These are phyloP conservation scores for Pterocarpus santalinus DNA, from an alignment of 306 rosid species.

Conservation along the genomic window DNA sequence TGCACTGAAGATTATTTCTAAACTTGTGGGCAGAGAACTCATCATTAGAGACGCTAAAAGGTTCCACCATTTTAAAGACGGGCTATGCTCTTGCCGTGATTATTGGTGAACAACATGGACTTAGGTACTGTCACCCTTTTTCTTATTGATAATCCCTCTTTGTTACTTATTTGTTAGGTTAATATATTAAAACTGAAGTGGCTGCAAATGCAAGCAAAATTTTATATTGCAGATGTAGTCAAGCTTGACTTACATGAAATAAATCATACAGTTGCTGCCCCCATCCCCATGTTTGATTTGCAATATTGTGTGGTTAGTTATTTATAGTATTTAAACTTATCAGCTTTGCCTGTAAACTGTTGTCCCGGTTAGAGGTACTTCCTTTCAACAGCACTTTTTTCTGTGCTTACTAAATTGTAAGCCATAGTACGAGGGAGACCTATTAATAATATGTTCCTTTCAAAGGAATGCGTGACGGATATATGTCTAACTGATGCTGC, in stretches of 20 bases:
- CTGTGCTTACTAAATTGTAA: not conserved
- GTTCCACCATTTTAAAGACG: constrained; percentile 60
- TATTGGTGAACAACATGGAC: constrained; percentile 56
- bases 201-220: constrained; percentile 6
- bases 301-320: not conserved
- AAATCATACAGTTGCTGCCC: not conserved
- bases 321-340: not conserved
- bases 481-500: not conserved
- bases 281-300: not conserved
- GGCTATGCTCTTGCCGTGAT: constrained; percentile 62
- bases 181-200: not conserved
- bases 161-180: constrained; percentile 26
- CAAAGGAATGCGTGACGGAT: not conserved
- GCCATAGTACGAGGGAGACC: too few species aligned
- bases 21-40: constrained; percentile 60
- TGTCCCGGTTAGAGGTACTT: not conserved
- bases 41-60: constrained; percentile 59
- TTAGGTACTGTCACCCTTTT: constrained; percentile 39
- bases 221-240: not conserved
- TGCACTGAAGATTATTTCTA: constrained; percentile 60
- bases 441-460: too few species aligned
- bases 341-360: not conserved
- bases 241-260: constrained; percentile 4
- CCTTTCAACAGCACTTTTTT: not conserved
- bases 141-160: not conserved